These are phyloP conservation scores for Pyrenopolyporus hunteri DNA, from an alignment of 495 filamentous ascomycete genomes.

Conservation along the genomic window DNA sequence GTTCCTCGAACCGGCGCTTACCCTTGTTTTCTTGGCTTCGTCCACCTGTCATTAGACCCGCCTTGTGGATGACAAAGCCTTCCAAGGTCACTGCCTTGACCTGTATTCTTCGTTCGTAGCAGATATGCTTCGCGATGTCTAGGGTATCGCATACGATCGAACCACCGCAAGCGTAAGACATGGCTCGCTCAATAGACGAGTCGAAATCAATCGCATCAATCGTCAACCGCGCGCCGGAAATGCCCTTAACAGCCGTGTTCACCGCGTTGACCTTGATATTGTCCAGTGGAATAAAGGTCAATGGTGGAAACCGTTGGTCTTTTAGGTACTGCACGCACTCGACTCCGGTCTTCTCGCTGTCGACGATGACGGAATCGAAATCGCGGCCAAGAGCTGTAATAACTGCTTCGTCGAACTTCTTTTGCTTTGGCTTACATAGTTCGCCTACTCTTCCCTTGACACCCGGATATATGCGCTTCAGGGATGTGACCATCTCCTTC, in stretches of 20 bases:
- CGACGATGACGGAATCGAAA: constrained; percentile 94
- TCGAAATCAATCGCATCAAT: constrained; percentile 98
- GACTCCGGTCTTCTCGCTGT: constrained; percentile 90
- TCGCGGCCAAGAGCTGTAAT: constrained; percentile 90
- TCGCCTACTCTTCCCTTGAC: constrained; percentile 90
- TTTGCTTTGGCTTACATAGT: constrained; percentile 93
- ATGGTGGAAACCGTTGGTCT: constrained; percentile 81
- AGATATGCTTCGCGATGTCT: constrained; percentile 83
- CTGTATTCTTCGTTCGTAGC: constrained; percentile 82
- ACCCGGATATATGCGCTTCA: constrained; percentile 91
- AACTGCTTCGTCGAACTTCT: constrained; percentile 92
- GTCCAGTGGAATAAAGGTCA: constrained; percentile 93
- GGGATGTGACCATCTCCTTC: constrained; percentile 77
- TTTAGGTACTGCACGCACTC: constrained; percentile 95
- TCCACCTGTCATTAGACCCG: constrained; percentile 97
- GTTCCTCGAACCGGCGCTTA: constrained; percentile 85
- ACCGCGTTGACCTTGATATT: constrained; percentile 92
- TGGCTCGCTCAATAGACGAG: constrained; percentile 81
- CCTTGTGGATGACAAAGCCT: constrained; percentile 93
- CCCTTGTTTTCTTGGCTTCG: constrained; percentile 73
- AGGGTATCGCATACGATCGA: constrained; percentile 94
- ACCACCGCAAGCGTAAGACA: constrained; percentile 92
- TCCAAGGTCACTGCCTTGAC: constrained; percentile 94
- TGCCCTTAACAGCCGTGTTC: constrained; percentile 88
- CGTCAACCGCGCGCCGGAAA: constrained; percentile 82